Evolutionary conservation across 2,329 filamentous ascomycete species (phyloP), one percentile per base, ranked within the genome.

Genomic region (Colletotrichum musicola): DNA sequence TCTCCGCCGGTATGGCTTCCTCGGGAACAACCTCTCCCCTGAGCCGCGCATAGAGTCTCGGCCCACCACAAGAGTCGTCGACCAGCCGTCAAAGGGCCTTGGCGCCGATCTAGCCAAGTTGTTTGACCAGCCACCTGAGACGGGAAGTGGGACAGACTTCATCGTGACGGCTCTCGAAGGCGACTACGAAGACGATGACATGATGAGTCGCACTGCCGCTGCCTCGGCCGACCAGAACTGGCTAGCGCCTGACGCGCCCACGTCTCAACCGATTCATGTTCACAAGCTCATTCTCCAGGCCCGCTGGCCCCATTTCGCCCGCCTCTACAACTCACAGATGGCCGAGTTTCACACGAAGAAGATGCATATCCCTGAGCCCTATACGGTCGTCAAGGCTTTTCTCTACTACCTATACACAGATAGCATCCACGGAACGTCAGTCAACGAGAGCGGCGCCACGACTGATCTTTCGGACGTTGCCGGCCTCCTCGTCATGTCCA

Each of bases 311-410:
- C 96, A 99, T 79, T 99, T 99, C 81, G 90, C 92, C 47, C 92
- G 96, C 16, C 84, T 99, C 3, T 98, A 97, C 83, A 91, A 92
- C 59, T 90, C 95, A 4, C 94, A 98, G 76, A 99, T 99, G 96
- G 91, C 93, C 13, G 96, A 99, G 78, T 99, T 97, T 75, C 96
- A 99, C 77, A 96, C 94, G 16, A 96, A 96, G 76, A 94, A 93
- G 79, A 96, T 99, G 92, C 95, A 99, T 80, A 97, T 99, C 51
- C 95, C 96, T 0, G 97, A 99, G 76, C 95, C 95, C 1, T 98
- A 98, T 79, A 91, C 90, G 1, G 94, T 97, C 0, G 96, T 99
- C 54, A 94, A 93, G 73, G 94, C 95, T 0, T 99, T 99, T 77
- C 86, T 99, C 30, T 95, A 96, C 81, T 99, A 98, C 76, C 88